Percentiles rank a stretch among this genome's conserved stretches.
phyloP scores from a whole-genome alignment of 1,284 basidiomycete species.

The Cutaneotrichosporon dermatis region DNA sequence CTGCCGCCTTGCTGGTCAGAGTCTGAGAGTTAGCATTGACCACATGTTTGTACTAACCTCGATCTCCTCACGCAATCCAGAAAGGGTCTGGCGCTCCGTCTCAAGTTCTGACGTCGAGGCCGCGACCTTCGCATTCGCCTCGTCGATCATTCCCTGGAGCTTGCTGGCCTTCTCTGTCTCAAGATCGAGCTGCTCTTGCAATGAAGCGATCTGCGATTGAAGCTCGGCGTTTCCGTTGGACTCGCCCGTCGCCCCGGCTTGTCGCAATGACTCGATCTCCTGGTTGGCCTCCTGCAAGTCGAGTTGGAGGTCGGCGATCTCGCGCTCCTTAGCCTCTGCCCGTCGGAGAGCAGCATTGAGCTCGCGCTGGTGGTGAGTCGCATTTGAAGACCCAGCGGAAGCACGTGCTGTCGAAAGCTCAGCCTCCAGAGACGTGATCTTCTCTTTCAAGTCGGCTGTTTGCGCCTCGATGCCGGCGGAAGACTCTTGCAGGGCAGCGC shows the following conservation, averaged over 20 bases:
- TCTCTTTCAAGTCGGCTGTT: slow-evolving; percentile 4
- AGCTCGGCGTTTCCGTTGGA: not conserved
- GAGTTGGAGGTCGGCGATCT: slow-evolving; percentile 1
- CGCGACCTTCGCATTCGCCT: not conserved
- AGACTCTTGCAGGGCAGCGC: not conserved
- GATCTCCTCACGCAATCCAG: slow-evolving; percentile 5
- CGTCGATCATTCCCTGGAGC: too few species aligned
- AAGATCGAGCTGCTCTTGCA: slow-evolving; percentile 4
- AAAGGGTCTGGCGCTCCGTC: not conserved
- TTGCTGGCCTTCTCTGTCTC: slow-evolving; percentile 1
- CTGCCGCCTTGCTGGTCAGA: not conserved
- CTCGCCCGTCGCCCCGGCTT: not conserved
- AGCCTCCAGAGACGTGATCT: slow-evolving; percentile 21
- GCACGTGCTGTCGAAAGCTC: slow-evolving; percentile 15
- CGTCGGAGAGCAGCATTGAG: slow-evolving; percentile 22
- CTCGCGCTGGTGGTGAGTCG: slow-evolving; percentile 24
- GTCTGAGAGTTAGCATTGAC: not conserved
- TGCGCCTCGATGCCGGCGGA: not conserved
- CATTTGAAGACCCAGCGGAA: slow-evolving; percentile 4
- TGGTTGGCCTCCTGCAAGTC: slow-evolving; percentile 19
- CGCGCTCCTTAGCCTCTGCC: slow-evolving; percentile 17
- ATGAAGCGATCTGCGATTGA: not conserved
- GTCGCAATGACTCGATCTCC: slow-evolving; percentile 23
- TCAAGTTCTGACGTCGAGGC: not conserved
- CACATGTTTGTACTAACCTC: slow-evolving; percentile 9